phyloP scores from a whole-genome alignment of 441 rosid genomes.

The Theobroma grandiflorum region DNA sequence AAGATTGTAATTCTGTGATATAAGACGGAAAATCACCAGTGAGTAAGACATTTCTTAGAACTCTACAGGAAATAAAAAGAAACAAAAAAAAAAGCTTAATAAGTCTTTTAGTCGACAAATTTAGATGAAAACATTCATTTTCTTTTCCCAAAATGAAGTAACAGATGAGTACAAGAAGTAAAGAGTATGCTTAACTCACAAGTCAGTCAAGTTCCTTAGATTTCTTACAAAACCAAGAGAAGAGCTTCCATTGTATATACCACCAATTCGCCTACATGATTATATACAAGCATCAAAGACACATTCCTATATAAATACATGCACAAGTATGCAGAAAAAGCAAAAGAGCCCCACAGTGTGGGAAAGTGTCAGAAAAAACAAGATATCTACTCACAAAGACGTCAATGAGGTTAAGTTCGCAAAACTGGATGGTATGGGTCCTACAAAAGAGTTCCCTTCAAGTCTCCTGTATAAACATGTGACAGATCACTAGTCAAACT shows the following conservation, averaged over 20 bases:
- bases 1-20: constrained; percentile 48
- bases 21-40: constrained; percentile 50
- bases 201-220: constrained; percentile 51
- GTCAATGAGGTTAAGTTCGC: constrained; percentile 56
- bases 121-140: neutral
- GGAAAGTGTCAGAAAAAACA: neutral
- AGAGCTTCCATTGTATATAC: constrained; percentile 48
- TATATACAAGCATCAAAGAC: neutral
- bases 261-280: constrained; percentile 53
- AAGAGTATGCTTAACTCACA: constrained; percentile 48
- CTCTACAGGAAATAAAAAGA: constrained; percentile 35
- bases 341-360: neutral
- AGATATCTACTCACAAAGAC: constrained; percentile 59
- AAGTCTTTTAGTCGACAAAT: neutral
- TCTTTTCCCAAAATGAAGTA: neutral
- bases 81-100: constrained; percentile 13
- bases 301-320: neutral
- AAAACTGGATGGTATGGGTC: constrained; percentile 70
- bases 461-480: constrained; percentile 56
- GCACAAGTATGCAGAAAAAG: neutral
- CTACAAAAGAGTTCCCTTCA: constrained; percentile 71
- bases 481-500: constrained; percentile 5
- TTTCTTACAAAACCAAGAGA: constrained; percentile 55
- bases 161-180: neutral
- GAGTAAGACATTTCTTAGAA: constrained; percentile 56